A percentile compares a stretch with the other conserved stretches of the same genome.
These are phyloP conservation scores for Yarrowia hollandica DNA, from an alignment of 805 yeast species.

Conservation along the genomic window DNA sequence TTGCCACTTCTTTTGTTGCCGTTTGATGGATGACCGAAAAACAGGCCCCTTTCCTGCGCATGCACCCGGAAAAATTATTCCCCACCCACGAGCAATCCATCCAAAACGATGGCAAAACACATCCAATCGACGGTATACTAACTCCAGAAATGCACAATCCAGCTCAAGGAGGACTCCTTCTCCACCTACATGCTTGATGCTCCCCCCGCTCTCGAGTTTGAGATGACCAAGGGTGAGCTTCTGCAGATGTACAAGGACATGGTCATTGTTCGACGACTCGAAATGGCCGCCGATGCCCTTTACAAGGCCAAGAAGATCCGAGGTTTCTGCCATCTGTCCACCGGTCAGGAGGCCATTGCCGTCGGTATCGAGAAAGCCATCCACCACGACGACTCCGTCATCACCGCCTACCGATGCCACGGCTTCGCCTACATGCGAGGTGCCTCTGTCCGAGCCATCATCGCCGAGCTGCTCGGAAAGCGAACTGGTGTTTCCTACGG, in stretches of 20 bases:
- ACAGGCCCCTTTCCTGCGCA: background rate
- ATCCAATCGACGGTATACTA: background rate
- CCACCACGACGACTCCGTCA: slow-evolving; percentile 78
- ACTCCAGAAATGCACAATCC: slow-evolving; percentile 28
- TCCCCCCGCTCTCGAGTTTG: slow-evolving; percentile 68
- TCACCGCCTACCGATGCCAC: slow-evolving; percentile 98
- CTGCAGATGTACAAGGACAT: slow-evolving; percentile 95
- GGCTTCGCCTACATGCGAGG: slow-evolving; percentile 98
- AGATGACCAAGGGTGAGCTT: slow-evolving; percentile 76
- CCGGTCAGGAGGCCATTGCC: slow-evolving; percentile 98
- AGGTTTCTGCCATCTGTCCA: slow-evolving; percentile 98
- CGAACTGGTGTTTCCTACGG: slow-evolving; percentile 94
- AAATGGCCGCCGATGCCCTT: slow-evolving; percentile 97
- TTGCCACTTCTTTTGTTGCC: background rate
- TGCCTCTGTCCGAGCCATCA: slow-evolving; percentile 80
- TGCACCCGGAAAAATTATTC: slow-evolving; percentile 25
- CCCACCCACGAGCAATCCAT: slow-evolving; percentile 25
- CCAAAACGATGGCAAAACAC: background rate
- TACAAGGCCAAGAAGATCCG: slow-evolving; percentile 98
- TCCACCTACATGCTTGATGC: slow-evolving; percentile 79
- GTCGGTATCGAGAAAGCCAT: slow-evolving; percentile 97
- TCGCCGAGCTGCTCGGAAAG: slow-evolving; percentile 97
- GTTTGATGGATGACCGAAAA: background rate
- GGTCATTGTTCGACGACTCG: slow-evolving; percentile 89
- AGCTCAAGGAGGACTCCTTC: slow-evolving; percentile 60